phyloP scores from a whole-genome alignment of 148 eudicot genomes.

The Rhododendron simsii region DNA sequence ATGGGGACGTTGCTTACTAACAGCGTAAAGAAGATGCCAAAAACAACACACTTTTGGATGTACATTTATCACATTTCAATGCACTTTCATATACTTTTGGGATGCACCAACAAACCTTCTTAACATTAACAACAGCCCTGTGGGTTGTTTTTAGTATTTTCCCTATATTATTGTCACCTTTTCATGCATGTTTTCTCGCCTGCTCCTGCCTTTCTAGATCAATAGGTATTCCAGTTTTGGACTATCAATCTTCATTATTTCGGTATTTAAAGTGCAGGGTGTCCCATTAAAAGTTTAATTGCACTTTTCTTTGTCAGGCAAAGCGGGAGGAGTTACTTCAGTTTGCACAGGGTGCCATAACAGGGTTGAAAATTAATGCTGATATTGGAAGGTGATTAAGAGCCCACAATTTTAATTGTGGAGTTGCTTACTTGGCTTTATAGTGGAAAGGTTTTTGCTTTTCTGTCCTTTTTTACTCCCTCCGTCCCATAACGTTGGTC shows the following conservation, averaged over 20 bases:
- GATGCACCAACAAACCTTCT: not conserved
- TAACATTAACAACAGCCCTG: not conserved
- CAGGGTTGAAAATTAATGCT: slow-evolving; percentile 87
- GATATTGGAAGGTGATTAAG: slow-evolving; percentile 65
- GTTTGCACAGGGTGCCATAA: slow-evolving; percentile 92
- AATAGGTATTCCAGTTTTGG: not conserved
- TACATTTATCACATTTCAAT: not conserved
- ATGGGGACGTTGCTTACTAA: not conserved
- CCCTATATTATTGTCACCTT: not conserved
- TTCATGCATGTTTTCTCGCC: not conserved
- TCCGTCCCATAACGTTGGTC: too few relatives aligned
- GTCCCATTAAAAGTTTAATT: not conserved
- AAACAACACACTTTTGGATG: not conserved
- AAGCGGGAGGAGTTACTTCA: slow-evolving; percentile 93
- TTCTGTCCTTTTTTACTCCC: not conserved
- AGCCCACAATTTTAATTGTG: not conserved
- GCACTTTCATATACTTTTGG: not conserved
- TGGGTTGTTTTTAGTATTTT: not conserved
- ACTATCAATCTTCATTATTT: not conserved
- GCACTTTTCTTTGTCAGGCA: slow-evolving; percentile 39
- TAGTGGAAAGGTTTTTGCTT: not conserved
- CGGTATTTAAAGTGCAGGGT: not conserved
- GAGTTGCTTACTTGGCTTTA: not conserved
- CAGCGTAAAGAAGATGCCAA: not conserved
- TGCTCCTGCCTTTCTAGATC: not conserved